Base-by-base conservation (phyloP, 2,329 filamentous ascomycete species). In the Fusarium nematophilum region DNA sequence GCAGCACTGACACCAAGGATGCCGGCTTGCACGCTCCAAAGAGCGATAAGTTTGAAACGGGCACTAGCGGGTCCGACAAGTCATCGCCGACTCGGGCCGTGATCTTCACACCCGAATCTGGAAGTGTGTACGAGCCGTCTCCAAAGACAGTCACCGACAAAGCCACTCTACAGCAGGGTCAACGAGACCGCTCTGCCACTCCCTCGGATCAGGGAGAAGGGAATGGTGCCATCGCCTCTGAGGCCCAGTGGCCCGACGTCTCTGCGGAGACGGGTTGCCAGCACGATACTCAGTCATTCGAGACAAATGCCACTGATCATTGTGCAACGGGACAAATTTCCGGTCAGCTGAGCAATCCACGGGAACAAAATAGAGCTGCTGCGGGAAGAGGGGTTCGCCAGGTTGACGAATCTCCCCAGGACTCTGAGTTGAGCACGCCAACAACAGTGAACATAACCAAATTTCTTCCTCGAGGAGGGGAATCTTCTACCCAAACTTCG, bases 31-130 rank as follows among this genome's bases (percentile, higher is more conserved):
- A 18, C 8, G 17, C 21, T 26, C 17, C 15, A 18, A 31, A 54
- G 21, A 39, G 23, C 5, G 47, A 46, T 2, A 56, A 49, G 15
- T n/a, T 42, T n/a, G 62, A 48, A 14, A 34, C 23, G 11, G 53
- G 42, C 14, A 40, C 38, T 31, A 37, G 17, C 21, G 47, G 21
- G 33, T 59, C 55, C 9, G 46, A 57, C 3, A 45, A 36, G 29
- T 57, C 59, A 17, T 64, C 57, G 10, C 43, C 59, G 30, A 59
- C 37, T 25, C 55, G 39, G 31, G 45, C n/a, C n/a, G 11, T 44
- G 27, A 55, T 17, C 7, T 52, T 52, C 29, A 61, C 55, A 6
- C 55, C 62, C 17, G 55, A 58, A 4, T 40, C 39, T 44, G 55
- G 40, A 5, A 58, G 53, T 17, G 26, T 53, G 9, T 52, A 57